Evolutionary conservation across 176 grass and related monocot species (phyloP), one percentile per base, ranked within the genome.

Genomic region (Otatea glauca): DNA sequence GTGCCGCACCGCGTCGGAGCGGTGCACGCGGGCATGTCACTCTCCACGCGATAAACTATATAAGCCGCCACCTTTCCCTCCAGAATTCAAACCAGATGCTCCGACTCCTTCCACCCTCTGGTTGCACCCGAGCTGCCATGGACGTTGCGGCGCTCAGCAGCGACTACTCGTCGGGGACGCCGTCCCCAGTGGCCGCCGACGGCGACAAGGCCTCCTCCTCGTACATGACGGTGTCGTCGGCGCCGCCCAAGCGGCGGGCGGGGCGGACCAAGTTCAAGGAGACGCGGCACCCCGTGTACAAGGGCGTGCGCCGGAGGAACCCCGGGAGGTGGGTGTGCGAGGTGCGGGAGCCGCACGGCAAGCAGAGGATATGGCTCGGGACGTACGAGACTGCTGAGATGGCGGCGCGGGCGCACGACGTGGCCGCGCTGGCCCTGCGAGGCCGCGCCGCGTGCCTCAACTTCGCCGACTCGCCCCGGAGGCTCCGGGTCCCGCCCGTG

Each of bases 201-300:
- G 92, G 61, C 5, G 89, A 72, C 25, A 69, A 76, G 41, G 17
- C 55, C 16, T 62, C 86, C 37, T 76, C 83, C 3, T 62, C 86
- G n/a, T 97, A 94, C 87, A 85, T 88, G 85, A 98, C 96, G 38
- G 91, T 98, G 56, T 93, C 91, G 13, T 91, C 87, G 6, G 87
- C 96, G 29, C 92, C 91, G 37, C 95, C 95, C 11, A 98, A 98
- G 89, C 74, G 92, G 10, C 87, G 87, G 0, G 96, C 96, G 5
- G 96, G 96, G 3, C 65, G 96, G 65, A 98, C 96, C 82, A 98
- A 98, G 91, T 98, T 98, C 82, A 88, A 90, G 37, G 96, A 98
- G 89, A 98, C 92, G 44, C 91, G 95, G 39, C 96, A 98, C 85
- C 92, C 96, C 8, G 84, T 94, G 21, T 98, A 85, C 96, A 95